Percentiles rank a stretch among this genome's conserved stretches.
These are phyloP conservation scores for Colletotrichum sp. DNA, from an alignment of 2,329 filamentous ascomycete species.

Conservation along the genomic window DNA sequence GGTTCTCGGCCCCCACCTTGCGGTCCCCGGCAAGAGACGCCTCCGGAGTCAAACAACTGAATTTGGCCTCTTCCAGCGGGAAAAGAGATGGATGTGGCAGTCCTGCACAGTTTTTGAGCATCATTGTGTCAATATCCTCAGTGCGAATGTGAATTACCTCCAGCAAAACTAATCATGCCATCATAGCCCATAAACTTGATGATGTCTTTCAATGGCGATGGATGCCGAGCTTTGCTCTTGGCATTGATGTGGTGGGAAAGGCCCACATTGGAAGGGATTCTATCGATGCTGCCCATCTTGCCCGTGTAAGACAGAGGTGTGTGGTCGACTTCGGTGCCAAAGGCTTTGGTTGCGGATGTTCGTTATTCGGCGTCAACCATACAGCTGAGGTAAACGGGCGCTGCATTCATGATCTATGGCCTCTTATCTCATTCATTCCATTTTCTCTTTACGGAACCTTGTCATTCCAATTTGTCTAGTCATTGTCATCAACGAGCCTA, in stretches of 20 bases:
- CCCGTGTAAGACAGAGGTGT: neutral
- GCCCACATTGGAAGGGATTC: slow-evolving; percentile 18
- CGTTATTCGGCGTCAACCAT: no score
- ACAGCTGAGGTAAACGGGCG: neutral
- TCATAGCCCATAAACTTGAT: slow-evolving; percentile 37
- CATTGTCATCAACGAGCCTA: neutral
- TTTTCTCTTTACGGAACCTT: neutral
- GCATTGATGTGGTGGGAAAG: slow-evolving; percentile 35
- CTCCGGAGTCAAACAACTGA: slow-evolving; percentile 12
- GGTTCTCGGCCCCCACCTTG: neutral
- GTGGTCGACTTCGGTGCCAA: no score
- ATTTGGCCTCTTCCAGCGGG: slow-evolving; percentile 24
- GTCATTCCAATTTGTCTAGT: neutral
- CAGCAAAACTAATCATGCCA: slow-evolving; percentile 36
- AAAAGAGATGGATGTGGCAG: slow-evolving; percentile 34
- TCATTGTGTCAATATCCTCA: neutral
- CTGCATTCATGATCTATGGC: neutral
- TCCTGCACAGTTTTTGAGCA: slow-evolving; percentile 25
- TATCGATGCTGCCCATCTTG: neutral
- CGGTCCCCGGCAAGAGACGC: neutral
- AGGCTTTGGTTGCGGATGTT: no score
- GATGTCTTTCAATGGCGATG: slow-evolving; percentile 36
- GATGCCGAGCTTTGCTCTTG: slow-evolving; percentile 31
- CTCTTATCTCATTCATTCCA: neutral
- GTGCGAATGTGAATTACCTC: slow-evolving; percentile 17